These are phyloP conservation scores for Amanita pallidorosea DNA, from an alignment of 768 basidiomycete genomes.

Conservation along the genomic window DNA sequence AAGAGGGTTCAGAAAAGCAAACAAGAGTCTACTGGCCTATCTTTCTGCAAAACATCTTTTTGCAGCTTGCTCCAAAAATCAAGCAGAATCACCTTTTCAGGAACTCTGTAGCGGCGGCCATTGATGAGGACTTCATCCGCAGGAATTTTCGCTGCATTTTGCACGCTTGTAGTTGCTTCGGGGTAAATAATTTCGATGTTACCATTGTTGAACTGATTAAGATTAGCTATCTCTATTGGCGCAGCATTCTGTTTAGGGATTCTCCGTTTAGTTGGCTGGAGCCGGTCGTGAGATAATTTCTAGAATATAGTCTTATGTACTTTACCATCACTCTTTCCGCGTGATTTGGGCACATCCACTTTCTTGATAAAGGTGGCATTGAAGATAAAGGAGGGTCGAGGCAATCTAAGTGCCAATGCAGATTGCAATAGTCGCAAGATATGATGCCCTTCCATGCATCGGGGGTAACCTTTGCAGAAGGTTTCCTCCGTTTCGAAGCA, in stretches of 20 bases:
- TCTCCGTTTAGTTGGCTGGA: constrained; percentile 68
- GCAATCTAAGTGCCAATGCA: constrained; percentile 97
- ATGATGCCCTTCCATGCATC: constrained; percentile 69
- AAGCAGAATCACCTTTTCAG: constrained; percentile 82
- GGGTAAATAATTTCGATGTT: constrained; percentile 81
- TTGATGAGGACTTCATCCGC: constrained; percentile 84
- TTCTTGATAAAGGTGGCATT: constrained; percentile 81
- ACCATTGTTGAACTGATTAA: constrained; percentile 78
- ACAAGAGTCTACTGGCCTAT: constrained; percentile 25
- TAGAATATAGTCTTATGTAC: constrained; percentile 7
- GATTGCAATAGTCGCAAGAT: constrained; percentile 89
- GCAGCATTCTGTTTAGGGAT: constrained; percentile 60
- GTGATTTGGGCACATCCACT: constrained; percentile 99
- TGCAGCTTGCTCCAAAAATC: constrained; percentile 92
- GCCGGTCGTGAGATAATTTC: constrained; percentile 8
- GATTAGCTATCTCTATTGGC: constrained; percentile 67
- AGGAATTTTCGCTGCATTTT: constrained; percentile 32
- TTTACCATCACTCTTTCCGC: constrained; percentile 78
- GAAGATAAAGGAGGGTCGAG: constrained; percentile 80
- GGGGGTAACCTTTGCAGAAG: constrained; percentile 29
- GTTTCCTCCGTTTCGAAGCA: constrained; percentile 44
- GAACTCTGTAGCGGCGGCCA: constrained; percentile 84
- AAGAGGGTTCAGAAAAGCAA: background rate
- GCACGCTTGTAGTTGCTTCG: constrained; percentile 32
- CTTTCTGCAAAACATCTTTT: constrained; percentile 26